Base-by-base conservation (phyloP, 2,329 filamentous ascomycete genomes). In the Tolypocladium ophioglossoides region DNA sequence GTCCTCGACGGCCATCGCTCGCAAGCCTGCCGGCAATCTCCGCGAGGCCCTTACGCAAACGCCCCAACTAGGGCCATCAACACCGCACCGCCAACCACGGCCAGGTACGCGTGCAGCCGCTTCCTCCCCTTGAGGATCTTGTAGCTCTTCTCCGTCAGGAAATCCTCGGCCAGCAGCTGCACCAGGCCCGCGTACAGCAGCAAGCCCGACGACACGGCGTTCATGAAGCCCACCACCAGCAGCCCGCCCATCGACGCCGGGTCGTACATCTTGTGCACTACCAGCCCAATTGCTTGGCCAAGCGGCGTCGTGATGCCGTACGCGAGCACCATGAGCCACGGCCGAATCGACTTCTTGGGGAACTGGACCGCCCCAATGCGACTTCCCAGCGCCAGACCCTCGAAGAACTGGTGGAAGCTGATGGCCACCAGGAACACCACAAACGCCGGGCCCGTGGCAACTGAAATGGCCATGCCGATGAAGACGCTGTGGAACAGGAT, bases 401-500 rank as follows among this genome's bases (percentile, higher is more conserved):
- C 90, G 59, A 95, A 95, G 1, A 87, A 90, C 72, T 95, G 87
- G 64, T 94, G 89, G 69, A 92, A 91, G 59, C 82, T 83, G 58
- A 94, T 91, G 51, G 89, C 89, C 34, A 91, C 77, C 0, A 94
- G 75, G 58, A 94, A 87, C 14, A 92, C 86, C 44, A 89, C 75
- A 64, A 94, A 94, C 1, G 86, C 83, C 0, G 87, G 85, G 0
- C 88, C 88, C 0, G 87, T 90, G 0, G 89, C 85, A 1, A 94
- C 89, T 1, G 86, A 90, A 34, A 94, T 78, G 4, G 89, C 87
- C 87, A 92, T 91, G 57, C 89, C 89, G 62, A 94, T 92, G 64
- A 94, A 94, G 53, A 94, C 78, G 64, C 84, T 88, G 72, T 94
- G 89, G 66, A 92, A 92, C 18, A 94, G 77, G 57, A 94, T 92